A percentile compares a stretch with the other conserved stretches of the same genome.
These are phyloP conservation scores for Lachnellula hyalina DNA, from an alignment of 2,329 filamentous ascomycete species.

Conservation along the genomic window DNA sequence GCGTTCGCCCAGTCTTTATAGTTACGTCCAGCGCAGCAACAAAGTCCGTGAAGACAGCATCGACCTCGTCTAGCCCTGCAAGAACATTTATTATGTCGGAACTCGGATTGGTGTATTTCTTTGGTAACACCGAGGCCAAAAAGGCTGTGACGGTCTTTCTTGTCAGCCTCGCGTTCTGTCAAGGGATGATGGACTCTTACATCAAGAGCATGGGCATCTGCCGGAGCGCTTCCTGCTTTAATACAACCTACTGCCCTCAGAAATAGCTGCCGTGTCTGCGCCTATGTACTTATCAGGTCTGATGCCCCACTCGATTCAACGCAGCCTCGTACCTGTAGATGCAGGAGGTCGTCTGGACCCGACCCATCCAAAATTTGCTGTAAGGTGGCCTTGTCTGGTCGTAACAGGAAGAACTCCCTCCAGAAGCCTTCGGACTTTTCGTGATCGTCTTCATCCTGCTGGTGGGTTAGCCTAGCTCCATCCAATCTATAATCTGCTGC, in stretches of 20 bases:
- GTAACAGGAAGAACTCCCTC: constrained; percentile 89
- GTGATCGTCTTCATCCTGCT: constrained; percentile 56
- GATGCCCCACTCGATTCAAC: background rate
- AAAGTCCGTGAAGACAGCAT: constrained; percentile 82
- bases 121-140: constrained; percentile 73
- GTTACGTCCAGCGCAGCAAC: constrained; percentile 76
- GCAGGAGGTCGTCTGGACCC: constrained; percentile 68
- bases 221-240: constrained; percentile 52
- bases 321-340: constrained; percentile 62
- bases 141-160: constrained; percentile 82
- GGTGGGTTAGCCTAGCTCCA: constrained; percentile 13
- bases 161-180: constrained; percentile 35
- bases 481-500: constrained; percentile 1
- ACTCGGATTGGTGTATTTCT: constrained; percentile 91
- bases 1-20: constrained; percentile 67
- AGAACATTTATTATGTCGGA: constrained; percentile 90
- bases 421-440: constrained; percentile 88
- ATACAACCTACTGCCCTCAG: constrained; percentile 64
- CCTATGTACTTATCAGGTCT: constrained; percentile 20
- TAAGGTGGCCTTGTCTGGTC: constrained; percentile 68
- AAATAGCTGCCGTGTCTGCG: constrained; percentile 58
- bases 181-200: constrained; percentile 45
- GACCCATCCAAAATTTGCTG: constrained; percentile 64
- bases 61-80: constrained; percentile 82
- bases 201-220: constrained; percentile 77